These are phyloP conservation scores for Cicer pinnatifidum DNA, from an alignment of 306 rosid genomes.

Conservation along the genomic window DNA sequence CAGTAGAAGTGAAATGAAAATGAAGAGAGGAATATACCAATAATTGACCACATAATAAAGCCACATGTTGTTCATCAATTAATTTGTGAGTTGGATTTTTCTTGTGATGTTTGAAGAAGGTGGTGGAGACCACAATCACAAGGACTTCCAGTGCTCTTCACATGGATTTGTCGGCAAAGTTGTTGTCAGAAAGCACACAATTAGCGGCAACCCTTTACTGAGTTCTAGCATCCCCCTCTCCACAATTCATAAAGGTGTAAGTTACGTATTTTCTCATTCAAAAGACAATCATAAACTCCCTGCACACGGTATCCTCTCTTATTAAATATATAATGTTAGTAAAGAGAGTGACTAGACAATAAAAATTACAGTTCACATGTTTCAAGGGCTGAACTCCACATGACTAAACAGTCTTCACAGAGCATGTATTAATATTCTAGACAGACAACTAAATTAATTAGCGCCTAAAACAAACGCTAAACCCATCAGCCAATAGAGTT, in stretches of 20 bases:
- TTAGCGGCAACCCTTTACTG: not conserved
- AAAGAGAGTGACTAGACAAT: too few species aligned
- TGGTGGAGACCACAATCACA: not conserved
- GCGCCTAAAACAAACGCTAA: not conserved
- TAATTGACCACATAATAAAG: not conserved
- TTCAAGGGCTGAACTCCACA: too few species aligned
- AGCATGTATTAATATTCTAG: too few species aligned
- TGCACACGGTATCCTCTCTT: too few species aligned
- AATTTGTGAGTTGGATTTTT: not conserved
- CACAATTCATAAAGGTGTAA: not conserved
- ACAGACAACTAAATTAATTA: not conserved
- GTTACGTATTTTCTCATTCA: not conserved
- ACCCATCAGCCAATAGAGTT: not conserved
- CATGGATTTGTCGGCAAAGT: not conserved
- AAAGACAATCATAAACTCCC: too few species aligned
- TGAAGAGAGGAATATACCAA: not conserved
- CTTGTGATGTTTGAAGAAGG: not conserved
- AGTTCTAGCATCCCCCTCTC: not conserved
- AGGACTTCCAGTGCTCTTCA: not conserved
- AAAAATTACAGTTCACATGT: too few species aligned
- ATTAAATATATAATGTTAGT: too few species aligned
- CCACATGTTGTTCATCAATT: not conserved
- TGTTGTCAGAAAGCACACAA: not conserved
- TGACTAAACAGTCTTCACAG: too few species aligned
- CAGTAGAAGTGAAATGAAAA: not conserved